Evolutionary conservation across 805 yeast species (phyloP).

Genomic region (Phaffomyces thermotolerans): DNA sequence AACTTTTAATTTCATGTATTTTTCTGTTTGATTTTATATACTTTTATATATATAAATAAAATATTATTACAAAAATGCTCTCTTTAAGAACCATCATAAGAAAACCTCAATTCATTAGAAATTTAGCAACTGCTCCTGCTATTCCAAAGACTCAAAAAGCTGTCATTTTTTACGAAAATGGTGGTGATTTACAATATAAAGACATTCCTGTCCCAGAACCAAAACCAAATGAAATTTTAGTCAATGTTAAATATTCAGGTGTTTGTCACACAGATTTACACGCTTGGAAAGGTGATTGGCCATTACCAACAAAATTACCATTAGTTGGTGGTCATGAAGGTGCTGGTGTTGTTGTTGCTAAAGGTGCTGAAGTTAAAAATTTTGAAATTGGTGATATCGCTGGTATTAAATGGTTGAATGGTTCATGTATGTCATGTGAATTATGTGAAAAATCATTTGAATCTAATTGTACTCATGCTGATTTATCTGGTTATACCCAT

Average conservation of each 20-base stretch:
- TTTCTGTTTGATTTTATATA: no score
- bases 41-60: no score
- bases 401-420: constrained; percentile 59
- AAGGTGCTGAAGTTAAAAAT: constrained; percentile 48
- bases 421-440: constrained; percentile 56
- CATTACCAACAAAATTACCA: constrained; percentile 47
- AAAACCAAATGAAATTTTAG: constrained; percentile 47
- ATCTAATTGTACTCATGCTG: constrained; percentile 59
- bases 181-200: constrained; percentile 41
- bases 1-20: no score
- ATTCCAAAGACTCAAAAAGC: constrained; percentile 48
- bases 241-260: constrained; percentile 57
- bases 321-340: constrained; percentile 66
- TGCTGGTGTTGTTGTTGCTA: constrained; percentile 56
- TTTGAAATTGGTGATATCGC: constrained; percentile 55
- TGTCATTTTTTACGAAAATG: constrained; percentile 42
- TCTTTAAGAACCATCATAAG: background rate
- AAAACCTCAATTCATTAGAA: constrained; percentile 1
- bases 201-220: constrained; percentile 54
- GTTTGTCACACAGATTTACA: constrained; percentile 62
- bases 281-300: constrained; percentile 69
- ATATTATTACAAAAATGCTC: constrained; percentile 1
- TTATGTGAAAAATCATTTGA: constrained; percentile 46
- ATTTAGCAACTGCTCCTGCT: constrained; percentile 1
- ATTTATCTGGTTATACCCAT: constrained; percentile 77